Conservation (phyloP, 1,139 yeast species). For the Candida tunisiensis region DNA sequence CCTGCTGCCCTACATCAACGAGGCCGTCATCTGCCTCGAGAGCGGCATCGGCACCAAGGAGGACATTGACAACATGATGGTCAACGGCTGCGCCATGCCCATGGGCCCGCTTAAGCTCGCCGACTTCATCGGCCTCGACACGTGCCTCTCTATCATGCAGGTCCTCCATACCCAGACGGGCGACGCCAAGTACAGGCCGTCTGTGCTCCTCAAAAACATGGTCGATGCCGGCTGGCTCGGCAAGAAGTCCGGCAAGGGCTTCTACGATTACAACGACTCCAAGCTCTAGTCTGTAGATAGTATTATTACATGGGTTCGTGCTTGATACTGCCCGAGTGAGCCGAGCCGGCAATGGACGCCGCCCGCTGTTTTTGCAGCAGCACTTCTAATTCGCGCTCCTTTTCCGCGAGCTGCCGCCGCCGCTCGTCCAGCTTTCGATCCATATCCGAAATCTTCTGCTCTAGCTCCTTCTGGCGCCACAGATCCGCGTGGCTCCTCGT, state of each 20-base stretch:
- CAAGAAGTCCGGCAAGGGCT: slow-evolving; percentile 25
- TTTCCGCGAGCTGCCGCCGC: slow-evolving; percentile 72
- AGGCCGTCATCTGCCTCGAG: slow-evolving; percentile 25
- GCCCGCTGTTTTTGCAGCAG: slow-evolving; percentile 5
- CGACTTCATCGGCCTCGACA: slow-evolving; percentile 28
- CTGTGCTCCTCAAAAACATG: slow-evolving; percentile 20
- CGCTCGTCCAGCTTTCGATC: slow-evolving; percentile 77
- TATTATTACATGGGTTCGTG: slow-evolving; percentile 1
- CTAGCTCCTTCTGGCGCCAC: slow-evolving; percentile 23
- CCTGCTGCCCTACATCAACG: slow-evolving; percentile 27
- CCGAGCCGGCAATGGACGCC: background rate
- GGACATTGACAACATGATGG: slow-evolving; percentile 27
- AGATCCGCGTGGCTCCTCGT: slow-evolving; percentile 5
- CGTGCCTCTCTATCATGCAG: slow-evolving; percentile 26
- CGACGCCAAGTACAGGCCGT: slow-evolving; percentile 27
- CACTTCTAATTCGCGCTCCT: slow-evolving; percentile 45
- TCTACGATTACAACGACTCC: slow-evolving; percentile 21
- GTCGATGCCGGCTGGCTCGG: slow-evolving; percentile 30
- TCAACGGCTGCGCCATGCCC: slow-evolving; percentile 30
- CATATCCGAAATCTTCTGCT: slow-evolving; percentile 62
- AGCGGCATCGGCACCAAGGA: slow-evolving; percentile 25
- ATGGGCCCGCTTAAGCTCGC: slow-evolving; percentile 29
- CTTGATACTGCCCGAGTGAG: background rate
- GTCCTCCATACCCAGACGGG: slow-evolving; percentile 24
- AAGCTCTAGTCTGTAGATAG: too few species aligned